phyloP scores from a whole-genome alignment of 805 yeast species.

The Candida khao-thaluensis region DNA sequence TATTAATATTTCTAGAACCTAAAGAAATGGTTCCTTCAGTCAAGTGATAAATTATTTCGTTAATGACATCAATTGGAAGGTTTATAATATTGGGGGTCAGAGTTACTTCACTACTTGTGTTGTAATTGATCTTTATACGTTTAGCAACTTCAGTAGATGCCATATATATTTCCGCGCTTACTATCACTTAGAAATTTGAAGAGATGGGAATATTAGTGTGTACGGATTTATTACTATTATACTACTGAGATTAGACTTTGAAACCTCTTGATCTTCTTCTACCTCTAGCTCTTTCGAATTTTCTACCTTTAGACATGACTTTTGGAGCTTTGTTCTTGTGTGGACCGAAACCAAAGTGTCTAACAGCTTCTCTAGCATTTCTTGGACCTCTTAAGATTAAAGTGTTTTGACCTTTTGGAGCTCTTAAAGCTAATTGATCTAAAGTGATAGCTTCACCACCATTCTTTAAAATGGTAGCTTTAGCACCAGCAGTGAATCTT shows the following conservation, averaged over 20 bases:
- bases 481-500: conserved; percentile 99
- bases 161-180: too few species aligned
- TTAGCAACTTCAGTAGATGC: conserved; percentile 1
- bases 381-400: conserved; percentile 98
- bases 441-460: conserved; percentile 99
- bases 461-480: conserved; percentile 93
- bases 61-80: conserved; percentile 22
- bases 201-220: background rate
- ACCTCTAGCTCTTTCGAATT: conserved; percentile 99
- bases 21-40: conserved; percentile 14
- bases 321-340: conserved; percentile 99
- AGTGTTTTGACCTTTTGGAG: conserved; percentile 99
- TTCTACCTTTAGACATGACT: conserved; percentile 96
- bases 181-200: too few species aligned
- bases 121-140: background rate
- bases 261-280: conserved; percentile 98
- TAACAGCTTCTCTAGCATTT: conserved; percentile 98
- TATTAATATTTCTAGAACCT: background rate
- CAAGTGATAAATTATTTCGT: conserved; percentile 16
- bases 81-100: conserved; percentile 1
- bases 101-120: background rate
- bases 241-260: conserved; percentile 77
- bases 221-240: conserved; percentile 6
- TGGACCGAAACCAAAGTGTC: conserved; percentile 99
- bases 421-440: conserved; percentile 98